Evolutionary conservation across 2,329 filamentous ascomycete genomes (phyloP).

Genomic region (Neoscytalidium dimidiatum): DNA sequence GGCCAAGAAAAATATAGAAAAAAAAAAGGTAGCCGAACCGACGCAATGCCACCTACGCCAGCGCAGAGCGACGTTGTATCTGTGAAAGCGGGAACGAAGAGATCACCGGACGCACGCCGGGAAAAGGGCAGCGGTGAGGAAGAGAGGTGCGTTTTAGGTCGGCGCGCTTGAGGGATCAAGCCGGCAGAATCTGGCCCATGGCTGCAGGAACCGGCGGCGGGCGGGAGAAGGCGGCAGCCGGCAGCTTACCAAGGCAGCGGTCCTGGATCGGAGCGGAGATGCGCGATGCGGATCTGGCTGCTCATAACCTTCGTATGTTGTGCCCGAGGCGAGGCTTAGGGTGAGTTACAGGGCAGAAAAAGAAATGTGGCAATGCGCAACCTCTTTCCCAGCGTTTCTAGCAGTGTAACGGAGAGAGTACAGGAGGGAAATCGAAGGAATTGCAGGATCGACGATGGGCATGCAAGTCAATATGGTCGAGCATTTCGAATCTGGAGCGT

Average conservation of each 20-base stretch:
- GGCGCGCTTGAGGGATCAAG: conserved; percentile 7
- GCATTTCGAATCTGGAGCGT: neutral
- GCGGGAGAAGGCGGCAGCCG: neutral
- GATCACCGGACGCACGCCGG: neutral
- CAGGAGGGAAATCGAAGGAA: neutral
- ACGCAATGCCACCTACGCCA: neutral
- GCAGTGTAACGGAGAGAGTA: no score
- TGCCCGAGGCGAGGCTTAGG: neutral
- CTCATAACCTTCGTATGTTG: neutral
- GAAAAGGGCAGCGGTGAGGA: neutral
- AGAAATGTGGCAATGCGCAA: no score
- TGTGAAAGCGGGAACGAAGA: neutral
- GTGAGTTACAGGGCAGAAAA: no score
- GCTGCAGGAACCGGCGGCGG: neutral
- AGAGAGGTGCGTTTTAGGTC: neutral
- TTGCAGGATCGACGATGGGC: neutral
- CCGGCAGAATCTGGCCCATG: neutral
- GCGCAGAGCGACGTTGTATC: neutral
- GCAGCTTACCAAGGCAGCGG: neutral
- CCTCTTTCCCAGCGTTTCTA: no score
- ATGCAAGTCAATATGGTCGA: no score
- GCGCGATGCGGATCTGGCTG: neutral
- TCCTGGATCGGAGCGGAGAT: neutral
- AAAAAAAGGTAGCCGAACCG: neutral
- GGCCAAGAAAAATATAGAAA: neutral